phyloP scores from a whole-genome alignment of 1,139 yeast species.

The Oligophagozyma castellii region DNA sequence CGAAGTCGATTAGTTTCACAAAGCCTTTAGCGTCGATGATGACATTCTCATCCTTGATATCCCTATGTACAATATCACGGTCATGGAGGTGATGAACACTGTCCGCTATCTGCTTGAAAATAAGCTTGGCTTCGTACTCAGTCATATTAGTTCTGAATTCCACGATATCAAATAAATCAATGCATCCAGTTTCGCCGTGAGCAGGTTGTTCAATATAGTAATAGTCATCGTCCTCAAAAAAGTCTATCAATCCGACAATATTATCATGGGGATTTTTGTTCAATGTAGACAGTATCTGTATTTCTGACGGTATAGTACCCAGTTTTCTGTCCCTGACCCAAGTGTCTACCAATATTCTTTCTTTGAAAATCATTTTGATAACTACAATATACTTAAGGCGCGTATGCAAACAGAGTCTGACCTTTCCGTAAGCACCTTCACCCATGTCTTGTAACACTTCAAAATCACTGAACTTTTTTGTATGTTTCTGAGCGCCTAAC shows the following conservation, averaged over 20 bases:
- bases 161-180: constrained; percentile 82
- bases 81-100: constrained; percentile 72
- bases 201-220: constrained; percentile 86
- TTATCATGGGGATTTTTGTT: constrained; percentile 73
- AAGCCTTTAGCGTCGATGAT: constrained; percentile 69
- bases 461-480: constrained; percentile 61
- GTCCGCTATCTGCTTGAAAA: constrained; percentile 66
- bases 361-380: constrained; percentile 81
- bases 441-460: constrained; percentile 67
- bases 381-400: constrained; percentile 48
- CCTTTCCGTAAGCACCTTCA: constrained; percentile 94
- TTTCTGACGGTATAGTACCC: constrained; percentile 92
- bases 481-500: constrained; percentile 42
- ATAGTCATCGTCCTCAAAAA: constrained; percentile 79
- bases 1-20: constrained; percentile 84
- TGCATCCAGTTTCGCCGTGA: constrained; percentile 77
- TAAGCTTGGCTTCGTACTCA: constrained; percentile 60
- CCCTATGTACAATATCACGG: constrained; percentile 84
- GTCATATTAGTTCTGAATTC: constrained; percentile 72
- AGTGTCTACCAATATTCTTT: constrained; percentile 84
- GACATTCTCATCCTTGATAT: constrained; percentile 88
- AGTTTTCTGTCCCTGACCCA: constrained; percentile 88
- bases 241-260: constrained; percentile 71
- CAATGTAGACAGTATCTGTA: constrained; percentile 76
- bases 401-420: constrained; percentile 60